These are phyloP conservation scores for Dendrobium chrysotoxum DNA, from an alignment of 106 monocot genomes.

Conservation along the genomic window DNA sequence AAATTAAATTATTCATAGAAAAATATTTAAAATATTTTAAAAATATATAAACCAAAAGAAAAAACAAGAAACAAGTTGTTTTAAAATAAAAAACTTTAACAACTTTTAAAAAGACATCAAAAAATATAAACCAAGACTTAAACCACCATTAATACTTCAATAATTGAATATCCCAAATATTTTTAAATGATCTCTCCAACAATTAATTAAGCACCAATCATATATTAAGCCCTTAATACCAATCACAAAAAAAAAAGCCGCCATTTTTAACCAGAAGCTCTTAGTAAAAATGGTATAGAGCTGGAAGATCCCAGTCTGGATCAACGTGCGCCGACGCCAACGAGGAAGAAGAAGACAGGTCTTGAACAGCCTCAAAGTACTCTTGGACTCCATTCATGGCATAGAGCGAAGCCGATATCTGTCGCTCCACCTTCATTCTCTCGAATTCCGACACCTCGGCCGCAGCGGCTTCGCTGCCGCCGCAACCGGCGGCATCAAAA, in stretches of 20 bases:
- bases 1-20: not conserved
- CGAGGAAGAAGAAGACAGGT: constrained; percentile 7
- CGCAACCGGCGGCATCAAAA: not conserved
- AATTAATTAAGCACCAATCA: not conserved
- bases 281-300: constrained; percentile 31
- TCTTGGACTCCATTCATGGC: constrained; percentile 51
- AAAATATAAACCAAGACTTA: not conserved
- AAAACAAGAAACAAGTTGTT: not conserved
- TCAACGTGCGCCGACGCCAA: constrained; percentile 10
- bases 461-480: not conserved
- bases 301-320: constrained; percentile 32
- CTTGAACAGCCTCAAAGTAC: constrained; percentile 43
- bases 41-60: too few species aligned
- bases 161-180: too few species aligned
- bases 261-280: too few species aligned
- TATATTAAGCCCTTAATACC: not conserved
- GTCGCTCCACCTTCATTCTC: constrained; percentile 50
- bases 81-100: not conserved
- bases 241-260: not conserved
- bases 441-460: constrained; percentile 24
- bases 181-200: not conserved
- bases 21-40: too few species aligned
- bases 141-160: too few species aligned
- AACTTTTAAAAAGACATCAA: not conserved
- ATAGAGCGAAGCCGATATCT: constrained; percentile 45